Evolutionary conservation across 768 basidiomycete genomes (phyloP).

Genomic region (Porphyrellus cyaneotinctus): DNA sequence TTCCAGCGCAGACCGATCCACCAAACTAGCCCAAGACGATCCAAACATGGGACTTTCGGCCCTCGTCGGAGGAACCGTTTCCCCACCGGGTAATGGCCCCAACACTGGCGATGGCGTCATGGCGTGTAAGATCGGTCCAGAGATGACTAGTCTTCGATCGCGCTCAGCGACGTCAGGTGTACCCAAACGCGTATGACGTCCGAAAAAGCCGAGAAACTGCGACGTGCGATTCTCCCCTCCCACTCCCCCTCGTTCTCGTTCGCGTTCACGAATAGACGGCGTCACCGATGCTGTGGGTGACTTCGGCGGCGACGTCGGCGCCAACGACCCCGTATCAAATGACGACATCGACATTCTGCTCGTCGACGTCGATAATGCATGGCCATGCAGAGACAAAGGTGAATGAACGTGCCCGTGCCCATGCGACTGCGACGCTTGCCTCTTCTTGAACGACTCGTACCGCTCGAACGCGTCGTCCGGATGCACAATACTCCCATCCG

Average conservation of each 20-base stretch:
- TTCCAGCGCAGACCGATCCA: constrained; percentile 78
- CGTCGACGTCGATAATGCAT: constrained; percentile 1
- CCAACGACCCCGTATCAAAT: constrained; percentile 37
- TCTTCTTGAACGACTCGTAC: constrained; percentile 78
- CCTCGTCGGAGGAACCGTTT: constrained; percentile 27
- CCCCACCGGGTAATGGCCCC: not conserved
- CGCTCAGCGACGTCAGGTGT: constrained; percentile 46
- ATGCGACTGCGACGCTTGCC: constrained; percentile 26
- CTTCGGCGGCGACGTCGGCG: constrained; percentile 40
- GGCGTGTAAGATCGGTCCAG: constrained; percentile 55
- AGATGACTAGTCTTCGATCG: constrained; percentile 54
- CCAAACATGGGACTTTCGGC: constrained; percentile 56
- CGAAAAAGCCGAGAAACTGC: constrained; percentile 58
- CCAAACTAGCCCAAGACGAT: constrained; percentile 90
- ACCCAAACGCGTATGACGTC: constrained; percentile 40
- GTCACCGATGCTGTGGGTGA: constrained; percentile 32
- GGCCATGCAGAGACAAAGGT: constrained; percentile 2
- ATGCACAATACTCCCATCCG: constrained; percentile 21
- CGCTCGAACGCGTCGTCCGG: constrained; percentile 87
- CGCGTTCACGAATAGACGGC: constrained; percentile 29
- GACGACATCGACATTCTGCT: constrained; percentile 67
- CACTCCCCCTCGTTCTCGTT: not conserved
- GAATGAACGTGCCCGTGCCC: constrained; percentile 7
- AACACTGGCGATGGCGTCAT: constrained; percentile 20
- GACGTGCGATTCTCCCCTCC: constrained; percentile 37